phyloP scores from a whole-genome alignment of 2,329 filamentous ascomycete species.

The Didymella exigua region DNA sequence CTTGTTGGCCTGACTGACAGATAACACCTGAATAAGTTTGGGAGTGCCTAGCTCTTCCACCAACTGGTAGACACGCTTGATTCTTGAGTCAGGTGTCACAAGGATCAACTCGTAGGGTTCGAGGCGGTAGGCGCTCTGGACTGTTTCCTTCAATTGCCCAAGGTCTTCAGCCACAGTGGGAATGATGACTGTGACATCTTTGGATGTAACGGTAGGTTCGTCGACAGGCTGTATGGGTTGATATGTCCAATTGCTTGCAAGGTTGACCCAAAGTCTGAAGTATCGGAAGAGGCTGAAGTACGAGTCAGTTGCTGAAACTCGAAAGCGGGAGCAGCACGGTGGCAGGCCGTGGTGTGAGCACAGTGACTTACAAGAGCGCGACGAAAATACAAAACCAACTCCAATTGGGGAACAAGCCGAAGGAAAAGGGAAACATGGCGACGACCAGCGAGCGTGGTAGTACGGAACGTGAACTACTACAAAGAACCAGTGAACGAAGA shows the following conservation, averaged over 20 bases:
- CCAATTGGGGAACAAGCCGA: conserved; percentile 46
- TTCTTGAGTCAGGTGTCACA: conserved; percentile 84
- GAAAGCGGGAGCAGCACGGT: conserved; percentile 9
- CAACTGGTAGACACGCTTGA: conserved; percentile 70
- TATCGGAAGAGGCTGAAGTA: conserved; percentile 80
- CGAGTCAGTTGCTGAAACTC: conserved; percentile 30
- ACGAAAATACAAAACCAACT: conserved; percentile 49
- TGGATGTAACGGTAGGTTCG: conserved; percentile 76
- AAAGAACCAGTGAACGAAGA: conserved; percentile 44
- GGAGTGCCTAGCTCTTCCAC: conserved; percentile 49
- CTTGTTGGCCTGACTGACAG: conserved; percentile 89
- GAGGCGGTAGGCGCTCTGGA: conserved; percentile 76
- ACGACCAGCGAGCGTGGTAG: conserved; percentile 47
- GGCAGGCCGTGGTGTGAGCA: conserved; percentile 9
- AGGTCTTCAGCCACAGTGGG: conserved; percentile 89
- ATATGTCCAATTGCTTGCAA: conserved; percentile 77
- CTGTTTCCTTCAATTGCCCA: conserved; percentile 79
- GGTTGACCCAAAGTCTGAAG: conserved; percentile 81
- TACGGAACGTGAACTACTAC: conserved; percentile 43
- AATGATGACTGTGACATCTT: conserved; percentile 92
- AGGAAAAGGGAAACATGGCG: conserved; percentile 48
- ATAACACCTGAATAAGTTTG: conserved; percentile 73
- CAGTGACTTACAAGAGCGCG: conserved; percentile 42
- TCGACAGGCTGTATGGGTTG: conserved; percentile 81
- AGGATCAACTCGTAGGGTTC: conserved; percentile 76